Percentiles rank a stretch among this genome's conserved stretches.
These are phyloP conservation scores for Pythium sp. DNA, from an alignment of 352 stramenopile genomes.

Conservation along the genomic window DNA sequence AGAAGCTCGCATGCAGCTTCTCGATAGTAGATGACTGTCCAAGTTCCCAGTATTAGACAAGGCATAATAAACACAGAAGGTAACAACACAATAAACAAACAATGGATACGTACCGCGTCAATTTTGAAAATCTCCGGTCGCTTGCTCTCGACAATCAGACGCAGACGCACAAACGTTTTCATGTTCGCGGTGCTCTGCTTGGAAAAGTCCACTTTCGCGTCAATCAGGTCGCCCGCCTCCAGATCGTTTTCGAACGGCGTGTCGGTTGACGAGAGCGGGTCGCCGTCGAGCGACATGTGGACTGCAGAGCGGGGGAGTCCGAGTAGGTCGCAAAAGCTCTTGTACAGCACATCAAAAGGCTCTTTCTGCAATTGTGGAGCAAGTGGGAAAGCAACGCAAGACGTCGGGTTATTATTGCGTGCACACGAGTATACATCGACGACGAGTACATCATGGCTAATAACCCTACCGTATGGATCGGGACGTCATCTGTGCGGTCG, in stretches of 20 bases:
- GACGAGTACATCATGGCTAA: not conserved
- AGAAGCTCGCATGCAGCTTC: conserved; percentile 66
- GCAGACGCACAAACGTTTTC: conserved; percentile 55
- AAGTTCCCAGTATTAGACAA: not conserved
- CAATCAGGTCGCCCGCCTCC: conserved; percentile 61
- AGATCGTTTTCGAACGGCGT: conserved; percentile 41
- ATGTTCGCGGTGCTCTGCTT: conserved; percentile 42
- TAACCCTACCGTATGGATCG: conserved; percentile 46
- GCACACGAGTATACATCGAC: not conserved
- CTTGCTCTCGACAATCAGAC: conserved; percentile 48
- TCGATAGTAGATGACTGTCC: conserved; percentile 44
- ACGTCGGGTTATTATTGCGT: not conserved
- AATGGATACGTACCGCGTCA: conserved; percentile 40
- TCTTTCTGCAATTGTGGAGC: conserved; percentile 37
- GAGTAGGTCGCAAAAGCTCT: conserved; percentile 61
- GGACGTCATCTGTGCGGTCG: conserved; percentile 43
- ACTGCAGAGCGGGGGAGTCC: conserved; percentile 56
- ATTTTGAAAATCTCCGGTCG: conserved; percentile 69
- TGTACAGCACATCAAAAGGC: conserved; percentile 59
- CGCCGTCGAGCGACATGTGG: conserved; percentile 60
- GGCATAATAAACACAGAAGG: not conserved
- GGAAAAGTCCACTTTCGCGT: conserved; percentile 73
- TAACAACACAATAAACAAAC: not conserved
- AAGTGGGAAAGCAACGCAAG: not conserved
- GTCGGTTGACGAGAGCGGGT: conserved; percentile 22